Percentiles rank a stretch among this genome's conserved stretches.
Evolutionary conservation across 2,329 filamentous ascomycete species (phyloP).

Genomic region (Trichoderma atroviride): DNA sequence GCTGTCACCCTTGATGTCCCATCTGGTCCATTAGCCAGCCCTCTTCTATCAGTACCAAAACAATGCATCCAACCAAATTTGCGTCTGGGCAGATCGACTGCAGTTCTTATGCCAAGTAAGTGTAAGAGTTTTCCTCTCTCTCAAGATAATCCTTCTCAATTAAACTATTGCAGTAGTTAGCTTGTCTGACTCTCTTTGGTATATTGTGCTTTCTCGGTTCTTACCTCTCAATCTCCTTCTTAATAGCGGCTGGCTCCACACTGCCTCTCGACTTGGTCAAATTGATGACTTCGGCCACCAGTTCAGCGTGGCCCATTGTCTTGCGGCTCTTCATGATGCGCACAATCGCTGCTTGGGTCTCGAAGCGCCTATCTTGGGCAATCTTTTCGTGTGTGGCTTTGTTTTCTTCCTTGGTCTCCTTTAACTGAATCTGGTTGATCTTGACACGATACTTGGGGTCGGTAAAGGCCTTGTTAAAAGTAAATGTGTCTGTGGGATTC

Average conservation of each 20-base stretch:
- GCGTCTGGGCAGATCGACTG: background rate
- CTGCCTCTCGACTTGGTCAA: slow-evolving; percentile 85
- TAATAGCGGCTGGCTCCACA: slow-evolving; percentile 84
- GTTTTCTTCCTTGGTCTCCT: slow-evolving; percentile 94
- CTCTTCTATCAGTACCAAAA: background rate
- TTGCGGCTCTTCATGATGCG: slow-evolving; percentile 96
- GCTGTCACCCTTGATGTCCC: background rate
- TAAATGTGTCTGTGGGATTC: slow-evolving; percentile 76
- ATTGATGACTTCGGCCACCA: slow-evolving; percentile 90
- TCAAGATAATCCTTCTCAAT: slow-evolving; percentile 96
- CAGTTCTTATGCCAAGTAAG: slow-evolving; percentile 64
- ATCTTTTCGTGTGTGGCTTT: slow-evolving; percentile 91
- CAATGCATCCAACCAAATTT: background rate
- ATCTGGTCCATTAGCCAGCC: background rate
- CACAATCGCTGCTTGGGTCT: slow-evolving; percentile 96
- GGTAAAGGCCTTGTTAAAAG: slow-evolving; percentile 74
- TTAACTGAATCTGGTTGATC: slow-evolving; percentile 98
- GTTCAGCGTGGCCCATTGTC: slow-evolving; percentile 79
- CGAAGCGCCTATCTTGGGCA: slow-evolving; percentile 85
- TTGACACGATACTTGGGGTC: slow-evolving; percentile 90
- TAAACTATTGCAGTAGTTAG: slow-evolving; percentile 55
- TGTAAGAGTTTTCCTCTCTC: slow-evolving; percentile 70
- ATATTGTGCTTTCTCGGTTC: slow-evolving; percentile 39
- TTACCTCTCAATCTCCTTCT: slow-evolving; percentile 94
- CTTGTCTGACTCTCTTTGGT: background rate